phyloP scores from a whole-genome alignment of 1,139 yeast species.

The Meyerozyma guilliermondii region DNA sequence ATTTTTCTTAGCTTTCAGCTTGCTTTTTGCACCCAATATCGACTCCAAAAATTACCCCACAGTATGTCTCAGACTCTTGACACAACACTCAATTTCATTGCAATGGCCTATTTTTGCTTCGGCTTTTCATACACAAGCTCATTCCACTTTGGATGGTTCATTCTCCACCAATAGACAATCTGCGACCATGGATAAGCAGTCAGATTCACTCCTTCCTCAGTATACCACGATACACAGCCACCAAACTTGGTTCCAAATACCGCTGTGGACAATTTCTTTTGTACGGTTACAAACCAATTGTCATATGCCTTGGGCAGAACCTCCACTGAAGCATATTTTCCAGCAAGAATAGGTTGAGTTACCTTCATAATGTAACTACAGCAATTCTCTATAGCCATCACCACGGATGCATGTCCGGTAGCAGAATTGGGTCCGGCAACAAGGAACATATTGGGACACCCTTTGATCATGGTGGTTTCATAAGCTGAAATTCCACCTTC shows the following conservation, averaged over 20 bases:
- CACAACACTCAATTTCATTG: too few relatives aligned
- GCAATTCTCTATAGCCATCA: conserved; percentile 37
- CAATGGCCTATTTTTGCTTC: conserved; percentile 1
- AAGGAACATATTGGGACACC: conserved; percentile 34
- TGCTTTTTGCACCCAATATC: too few relatives aligned
- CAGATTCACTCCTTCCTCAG: conserved; percentile 22
- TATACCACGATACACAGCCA: conserved; percentile 43
- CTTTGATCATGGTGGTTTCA: conserved; percentile 28
- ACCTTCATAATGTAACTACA: conserved; percentile 21
- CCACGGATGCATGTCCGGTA: conserved; percentile 43
- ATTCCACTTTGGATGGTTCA: conserved; percentile 23
- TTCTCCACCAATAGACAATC: conserved; percentile 25
- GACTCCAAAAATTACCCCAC: too few relatives aligned
- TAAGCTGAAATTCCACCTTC: conserved; percentile 33
- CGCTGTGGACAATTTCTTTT: conserved; percentile 20
- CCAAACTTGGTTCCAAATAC: conserved; percentile 40
- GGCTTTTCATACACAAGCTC: conserved; percentile 18
- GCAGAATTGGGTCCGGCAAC: conserved; percentile 42
- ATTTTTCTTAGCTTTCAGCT: too few relatives aligned
- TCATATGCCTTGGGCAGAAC: conserved; percentile 32
- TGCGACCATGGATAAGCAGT: conserved; percentile 41
- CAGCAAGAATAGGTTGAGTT: conserved; percentile 24
- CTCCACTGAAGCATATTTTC: conserved; percentile 22
- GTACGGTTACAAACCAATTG: conserved; percentile 29
- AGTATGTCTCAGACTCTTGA: too few relatives aligned